Conservation (phyloP, 768 basidiomycete species). For the Rhodosporidiobolus sp. region DNA sequence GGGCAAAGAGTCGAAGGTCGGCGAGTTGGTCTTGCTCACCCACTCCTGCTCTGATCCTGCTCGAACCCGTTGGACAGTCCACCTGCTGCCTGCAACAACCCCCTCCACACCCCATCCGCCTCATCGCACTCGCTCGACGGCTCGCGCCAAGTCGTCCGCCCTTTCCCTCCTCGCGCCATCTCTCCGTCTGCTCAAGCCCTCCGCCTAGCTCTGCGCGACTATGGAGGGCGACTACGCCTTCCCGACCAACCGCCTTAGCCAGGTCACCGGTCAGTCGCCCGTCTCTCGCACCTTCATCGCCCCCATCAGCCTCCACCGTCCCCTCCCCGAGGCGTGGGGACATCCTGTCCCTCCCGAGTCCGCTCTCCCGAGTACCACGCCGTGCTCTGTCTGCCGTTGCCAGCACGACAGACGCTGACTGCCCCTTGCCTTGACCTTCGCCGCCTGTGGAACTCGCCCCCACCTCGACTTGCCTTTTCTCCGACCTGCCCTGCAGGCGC, state of each 20-base stretch:
- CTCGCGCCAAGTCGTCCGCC: neutral
- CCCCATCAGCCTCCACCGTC: no score
- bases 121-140: neutral
- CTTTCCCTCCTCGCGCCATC: neutral
- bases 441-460: conserved; percentile 34
- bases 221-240: conserved; percentile 49
- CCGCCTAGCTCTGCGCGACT: neutral
- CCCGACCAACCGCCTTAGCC: conserved; percentile 48
- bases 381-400: no score
- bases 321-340: neutral
- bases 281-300: neutral
- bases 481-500: neutral
- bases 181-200: no score
- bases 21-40: no score
- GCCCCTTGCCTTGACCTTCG: neutral
- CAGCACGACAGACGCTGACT: neutral
- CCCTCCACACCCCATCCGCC: no score
- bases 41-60: no score
- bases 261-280: conserved; percentile 47
- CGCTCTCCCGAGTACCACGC: no score
- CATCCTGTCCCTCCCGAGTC: no score
- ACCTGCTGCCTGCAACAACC: no score
- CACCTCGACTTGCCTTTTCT: conserved; percentile 25
- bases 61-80: no score
- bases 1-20: no score